phyloP scores from a whole-genome alignment of 768 basidiomycete genomes.

The Lentinula detonsa region DNA sequence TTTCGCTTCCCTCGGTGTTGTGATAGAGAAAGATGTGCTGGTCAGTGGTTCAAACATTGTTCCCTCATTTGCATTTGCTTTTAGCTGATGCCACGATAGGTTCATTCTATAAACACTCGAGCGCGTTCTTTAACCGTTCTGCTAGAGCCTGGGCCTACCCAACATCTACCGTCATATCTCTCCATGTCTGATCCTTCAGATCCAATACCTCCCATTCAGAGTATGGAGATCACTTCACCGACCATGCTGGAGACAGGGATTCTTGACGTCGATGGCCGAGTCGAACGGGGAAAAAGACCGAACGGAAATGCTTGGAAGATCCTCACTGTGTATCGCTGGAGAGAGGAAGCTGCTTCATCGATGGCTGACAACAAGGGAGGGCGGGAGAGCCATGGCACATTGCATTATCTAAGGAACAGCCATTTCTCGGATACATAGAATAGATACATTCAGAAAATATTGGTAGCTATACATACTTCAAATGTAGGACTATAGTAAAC shows the following conservation, averaged over 20 bases:
- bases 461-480: too few relatives aligned
- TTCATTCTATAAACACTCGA: constrained; percentile 37
- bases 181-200: constrained; percentile 22
- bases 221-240: constrained; percentile 35
- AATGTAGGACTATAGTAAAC: not conserved
- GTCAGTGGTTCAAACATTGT: constrained; percentile 22
- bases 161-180: constrained; percentile 30
- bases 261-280: constrained; percentile 45
- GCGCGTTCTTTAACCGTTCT: constrained; percentile 37
- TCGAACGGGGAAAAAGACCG: constrained; percentile 33
- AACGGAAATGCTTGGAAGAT: constrained; percentile 55
- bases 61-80: not conserved
- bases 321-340: constrained; percentile 50
- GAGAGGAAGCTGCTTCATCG: constrained; percentile 20
- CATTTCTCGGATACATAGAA: constrained; percentile 13
- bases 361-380: constrained; percentile 29
- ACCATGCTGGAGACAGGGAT: constrained; percentile 45
- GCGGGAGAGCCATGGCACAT: constrained; percentile 38
- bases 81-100: constrained; percentile 20
- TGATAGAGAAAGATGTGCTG: constrained; percentile 51
- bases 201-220: constrained; percentile 22
- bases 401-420: constrained; percentile 42
- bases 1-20: constrained; percentile 31
- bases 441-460: too few relatives aligned
- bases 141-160: constrained; percentile 28